phyloP scores from a whole-genome alignment of 768 basidiomycete genomes.

The Mycena crocata region DNA sequence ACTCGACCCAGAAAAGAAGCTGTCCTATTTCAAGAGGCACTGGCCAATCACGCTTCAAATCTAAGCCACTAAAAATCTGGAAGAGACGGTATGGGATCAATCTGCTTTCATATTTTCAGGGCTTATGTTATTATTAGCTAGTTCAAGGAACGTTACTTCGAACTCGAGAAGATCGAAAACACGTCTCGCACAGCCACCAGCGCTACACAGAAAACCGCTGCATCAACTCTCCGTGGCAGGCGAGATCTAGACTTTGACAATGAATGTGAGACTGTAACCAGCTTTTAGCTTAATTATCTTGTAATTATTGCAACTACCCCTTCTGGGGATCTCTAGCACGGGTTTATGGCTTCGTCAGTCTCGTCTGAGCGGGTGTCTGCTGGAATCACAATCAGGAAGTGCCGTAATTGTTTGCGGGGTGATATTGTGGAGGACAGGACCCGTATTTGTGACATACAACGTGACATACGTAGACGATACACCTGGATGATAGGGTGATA shows the following conservation, averaged over 20 bases:
- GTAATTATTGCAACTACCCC: conserved; percentile 32
- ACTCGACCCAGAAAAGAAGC: conserved; percentile 15
- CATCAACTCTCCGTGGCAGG: not conserved
- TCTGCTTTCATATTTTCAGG: not conserved
- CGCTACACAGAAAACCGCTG: not conserved
- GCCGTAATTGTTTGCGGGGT: conserved; percentile 45
- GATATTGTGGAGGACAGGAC: conserved; percentile 52
- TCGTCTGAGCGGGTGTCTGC: conserved; percentile 49
- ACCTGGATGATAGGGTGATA: too few relatives aligned
- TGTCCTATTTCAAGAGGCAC: conserved; percentile 36
- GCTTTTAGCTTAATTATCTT: not conserved
- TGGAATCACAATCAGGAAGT: conserved; percentile 52
- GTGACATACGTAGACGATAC: too few relatives aligned
- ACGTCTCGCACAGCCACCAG: too few relatives aligned
- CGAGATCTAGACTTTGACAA: not conserved
- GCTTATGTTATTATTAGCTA: not conserved
- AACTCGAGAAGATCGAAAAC: not conserved
- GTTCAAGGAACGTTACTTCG: conserved; percentile 9
- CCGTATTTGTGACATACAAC: too few relatives aligned
- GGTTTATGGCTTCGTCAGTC: conserved; percentile 44
- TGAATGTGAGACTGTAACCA: not conserved
- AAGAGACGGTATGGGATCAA: conserved; percentile 31
- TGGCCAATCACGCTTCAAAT: conserved; percentile 38
- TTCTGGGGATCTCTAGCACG: conserved; percentile 42
- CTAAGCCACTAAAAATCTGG: conserved; percentile 24